phyloP scores from a whole-genome alignment of 257 asterid species.

The Verbena officinalis region DNA sequence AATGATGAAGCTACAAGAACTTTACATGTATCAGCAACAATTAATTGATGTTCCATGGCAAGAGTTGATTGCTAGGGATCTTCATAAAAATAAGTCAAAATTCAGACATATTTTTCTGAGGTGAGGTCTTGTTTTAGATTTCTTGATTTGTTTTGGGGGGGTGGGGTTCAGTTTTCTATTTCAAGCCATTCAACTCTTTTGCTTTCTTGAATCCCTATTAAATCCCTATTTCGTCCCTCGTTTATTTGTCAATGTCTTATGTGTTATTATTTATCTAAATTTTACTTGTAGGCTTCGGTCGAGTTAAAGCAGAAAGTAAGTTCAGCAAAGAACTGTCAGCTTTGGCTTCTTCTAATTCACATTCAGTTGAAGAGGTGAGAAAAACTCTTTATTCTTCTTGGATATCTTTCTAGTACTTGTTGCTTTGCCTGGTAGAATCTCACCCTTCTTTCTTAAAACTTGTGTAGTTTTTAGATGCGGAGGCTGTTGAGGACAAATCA shows the following conservation, averaged over 20 bases:
- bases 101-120: no score
- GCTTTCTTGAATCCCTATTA: neutral
- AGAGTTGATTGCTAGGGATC: no score
- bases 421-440: constrained; percentile 13
- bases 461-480: constrained; percentile 61
- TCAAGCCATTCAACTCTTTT: neutral
- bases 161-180: no score
- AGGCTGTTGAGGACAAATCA: constrained; percentile 53
- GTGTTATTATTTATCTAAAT: neutral
- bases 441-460: constrained; percentile 25
- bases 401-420: neutral
- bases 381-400: neutral
- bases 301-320: constrained; percentile 61
- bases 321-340: constrained; percentile 62
- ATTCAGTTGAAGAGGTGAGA: constrained; percentile 62
- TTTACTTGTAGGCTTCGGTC: constrained; percentile 48
- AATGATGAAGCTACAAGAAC: no score
- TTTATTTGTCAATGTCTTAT: neutral
- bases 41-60: no score
- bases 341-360: constrained; percentile 54
- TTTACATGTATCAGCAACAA: no score
- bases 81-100: no score
- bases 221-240: neutral
- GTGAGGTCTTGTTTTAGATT: no score
- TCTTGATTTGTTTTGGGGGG: no score